Percentiles rank a stretch among this genome's conserved stretches.
Conservation (phyloP, 495 filamentous ascomycete genomes). For the Copromyces sp. region DNA sequence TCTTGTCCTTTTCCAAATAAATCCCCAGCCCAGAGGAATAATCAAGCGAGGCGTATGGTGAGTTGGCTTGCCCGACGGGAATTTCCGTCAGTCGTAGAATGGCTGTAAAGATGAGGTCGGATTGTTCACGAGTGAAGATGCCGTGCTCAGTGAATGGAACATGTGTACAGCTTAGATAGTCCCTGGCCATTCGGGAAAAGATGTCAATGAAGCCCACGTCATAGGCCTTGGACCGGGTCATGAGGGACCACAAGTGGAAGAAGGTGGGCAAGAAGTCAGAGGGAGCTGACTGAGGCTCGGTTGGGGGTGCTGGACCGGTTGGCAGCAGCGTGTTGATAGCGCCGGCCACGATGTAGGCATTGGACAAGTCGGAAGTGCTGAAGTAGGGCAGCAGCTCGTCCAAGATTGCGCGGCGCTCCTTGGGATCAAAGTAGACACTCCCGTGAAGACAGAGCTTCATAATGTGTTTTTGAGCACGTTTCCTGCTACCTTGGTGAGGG, state of each 20-base stretch:
- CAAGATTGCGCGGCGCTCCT: conserved; percentile 75
- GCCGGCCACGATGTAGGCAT: conserved; percentile 79
- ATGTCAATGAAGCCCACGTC: conserved; percentile 84
- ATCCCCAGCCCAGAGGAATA: conserved; percentile 69
- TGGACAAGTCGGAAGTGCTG: conserved; percentile 81
- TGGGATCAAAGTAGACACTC: conserved; percentile 85
- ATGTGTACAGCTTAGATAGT: conserved; percentile 62
- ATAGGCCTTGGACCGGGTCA: conserved; percentile 79
- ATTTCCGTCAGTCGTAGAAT: conserved; percentile 87
- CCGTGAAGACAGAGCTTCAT: conserved; percentile 83
- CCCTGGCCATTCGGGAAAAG: conserved; percentile 74
- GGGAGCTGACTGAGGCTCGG: conserved; percentile 61
- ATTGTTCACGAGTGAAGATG: conserved; percentile 87
- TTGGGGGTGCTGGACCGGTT: conserved; percentile 64
- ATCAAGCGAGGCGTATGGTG: conserved; percentile 84
- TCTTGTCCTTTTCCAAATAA: conserved; percentile 79
- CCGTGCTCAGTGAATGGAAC: conserved; percentile 80
- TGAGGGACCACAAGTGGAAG: conserved; percentile 92
- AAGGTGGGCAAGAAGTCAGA: conserved; percentile 79
- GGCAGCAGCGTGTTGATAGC: conserved; percentile 80
- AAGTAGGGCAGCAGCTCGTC: conserved; percentile 93
- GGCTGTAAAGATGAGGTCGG: conserved; percentile 84
- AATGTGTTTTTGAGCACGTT: conserved; percentile 43
- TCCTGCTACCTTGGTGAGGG: conserved; percentile 34
- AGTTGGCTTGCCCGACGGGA: conserved; percentile 89